A percentile compares a stretch with the other conserved stretches of the same genome.
Evolutionary conservation across 768 basidiomycete genomes (phyloP).

Genomic region (Panaeolus papilionaceus): DNA sequence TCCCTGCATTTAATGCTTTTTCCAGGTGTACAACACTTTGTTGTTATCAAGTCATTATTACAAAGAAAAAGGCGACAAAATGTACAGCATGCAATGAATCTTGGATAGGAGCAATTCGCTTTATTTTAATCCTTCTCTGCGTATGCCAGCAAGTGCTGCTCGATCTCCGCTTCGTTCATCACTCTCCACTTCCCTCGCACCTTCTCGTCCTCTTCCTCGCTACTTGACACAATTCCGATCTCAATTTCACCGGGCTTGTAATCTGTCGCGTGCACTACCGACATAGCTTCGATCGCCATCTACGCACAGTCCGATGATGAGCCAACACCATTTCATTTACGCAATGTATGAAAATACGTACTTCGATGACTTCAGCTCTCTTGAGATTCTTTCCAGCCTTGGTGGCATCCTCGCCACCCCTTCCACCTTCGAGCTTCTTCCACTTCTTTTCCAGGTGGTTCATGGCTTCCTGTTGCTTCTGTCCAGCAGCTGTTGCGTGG

Average conservation of each 20-base stretch:
- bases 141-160: constrained; percentile 81
- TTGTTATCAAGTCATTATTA: constrained; percentile 18
- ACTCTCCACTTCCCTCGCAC: constrained; percentile 80
- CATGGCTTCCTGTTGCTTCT: constrained; percentile 98
- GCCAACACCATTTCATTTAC: background rate
- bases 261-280: constrained; percentile 93
- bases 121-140: constrained; percentile 81
- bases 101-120: constrained; percentile 6
- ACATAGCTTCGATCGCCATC: constrained; percentile 96
- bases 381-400: constrained; percentile 76
- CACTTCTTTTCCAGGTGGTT: constrained; percentile 99
- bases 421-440: constrained; percentile 89
- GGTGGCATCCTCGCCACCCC: constrained; percentile 79
- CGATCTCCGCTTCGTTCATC: constrained; percentile 79
- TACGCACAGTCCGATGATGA: constrained; percentile 35
- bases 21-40: constrained; percentile 1
- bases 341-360: constrained; percentile 40
- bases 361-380: constrained; percentile 89
- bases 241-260: constrained; percentile 97
- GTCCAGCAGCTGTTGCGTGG: constrained; percentile 95
- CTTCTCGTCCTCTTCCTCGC: constrained; percentile 75
- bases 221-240: constrained; percentile 88
- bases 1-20: constrained; percentile 18
- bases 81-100: constrained; percentile 17
- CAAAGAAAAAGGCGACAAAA: constrained; percentile 22